Conservation (phyloP, 202 grass and related monocot species). For the Eragrostis tef region DNA sequence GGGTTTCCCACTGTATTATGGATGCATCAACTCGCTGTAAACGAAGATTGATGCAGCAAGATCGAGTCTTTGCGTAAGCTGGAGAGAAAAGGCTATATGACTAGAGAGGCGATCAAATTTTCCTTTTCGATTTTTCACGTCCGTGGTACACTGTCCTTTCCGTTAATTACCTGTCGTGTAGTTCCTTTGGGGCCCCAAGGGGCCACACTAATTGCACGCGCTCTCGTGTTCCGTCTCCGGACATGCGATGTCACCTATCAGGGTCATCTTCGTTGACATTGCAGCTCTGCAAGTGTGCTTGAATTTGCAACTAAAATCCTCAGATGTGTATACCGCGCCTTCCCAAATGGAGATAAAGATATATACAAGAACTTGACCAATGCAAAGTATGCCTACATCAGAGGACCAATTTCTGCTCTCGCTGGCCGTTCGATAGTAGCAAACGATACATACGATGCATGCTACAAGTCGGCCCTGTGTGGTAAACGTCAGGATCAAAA, state of each 20-base stretch:
- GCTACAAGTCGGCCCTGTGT: neutral
- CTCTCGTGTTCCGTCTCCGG: neutral
- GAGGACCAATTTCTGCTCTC: neutral
- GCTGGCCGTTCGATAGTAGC: slow-evolving; percentile 9
- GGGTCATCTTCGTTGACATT: neutral
- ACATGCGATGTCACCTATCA: neutral
- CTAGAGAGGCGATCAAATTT: neutral
- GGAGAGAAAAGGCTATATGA: neutral
- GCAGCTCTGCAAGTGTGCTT: slow-evolving; percentile 1
- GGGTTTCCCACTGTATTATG: too few species aligned
- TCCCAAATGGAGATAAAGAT: neutral
- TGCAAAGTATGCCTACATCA: neutral
- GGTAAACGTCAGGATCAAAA: neutral
- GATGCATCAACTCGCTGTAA: too few species aligned
- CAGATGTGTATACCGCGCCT: neutral
- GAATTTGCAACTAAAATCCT: neutral
- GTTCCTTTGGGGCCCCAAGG: neutral
- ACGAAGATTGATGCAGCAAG: too few species aligned
- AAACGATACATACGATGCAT: neutral
- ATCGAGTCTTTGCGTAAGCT: neutral
- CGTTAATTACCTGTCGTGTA: neutral
- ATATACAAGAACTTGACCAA: neutral
- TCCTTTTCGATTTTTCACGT: slow-evolving; percentile 2
- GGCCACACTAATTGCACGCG: neutral
- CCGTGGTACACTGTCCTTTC: neutral